Evolutionary conservation across 2,329 filamentous ascomycete genomes (phyloP).

Genomic region (Lanzia echinophila): DNA sequence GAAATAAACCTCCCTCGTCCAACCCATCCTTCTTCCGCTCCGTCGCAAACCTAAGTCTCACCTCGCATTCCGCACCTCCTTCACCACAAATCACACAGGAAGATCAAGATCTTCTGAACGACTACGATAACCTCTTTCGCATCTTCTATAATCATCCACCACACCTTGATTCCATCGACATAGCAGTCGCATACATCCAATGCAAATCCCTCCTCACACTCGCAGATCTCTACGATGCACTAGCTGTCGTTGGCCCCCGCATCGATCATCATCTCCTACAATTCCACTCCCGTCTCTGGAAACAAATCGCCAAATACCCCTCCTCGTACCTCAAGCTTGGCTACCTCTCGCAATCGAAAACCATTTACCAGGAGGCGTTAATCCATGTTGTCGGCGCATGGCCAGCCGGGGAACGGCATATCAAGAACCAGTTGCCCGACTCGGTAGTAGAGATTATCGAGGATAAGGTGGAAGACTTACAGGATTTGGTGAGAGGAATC

Average conservation of each 20-base stretch:
- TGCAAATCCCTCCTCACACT: conserved; percentile 84
- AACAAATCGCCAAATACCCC: conserved; percentile 94
- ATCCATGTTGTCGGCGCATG: conserved; percentile 94
- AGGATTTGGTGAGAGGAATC: conserved; percentile 71
- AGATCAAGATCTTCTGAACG: conserved; percentile 71
- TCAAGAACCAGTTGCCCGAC: conserved; percentile 65
- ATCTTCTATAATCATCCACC: conserved; percentile 94
- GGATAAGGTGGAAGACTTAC: conserved; percentile 88
- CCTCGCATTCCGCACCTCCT: conserved; percentile 40
- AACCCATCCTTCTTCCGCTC: conserved; percentile 76
- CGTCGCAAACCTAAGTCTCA: conserved; percentile 67
- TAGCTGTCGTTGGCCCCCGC: conserved; percentile 78
- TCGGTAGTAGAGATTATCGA: conserved; percentile 82
- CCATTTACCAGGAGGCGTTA: conserved; percentile 80
- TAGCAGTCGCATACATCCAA: conserved; percentile 86
- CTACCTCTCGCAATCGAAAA: conserved; percentile 74
- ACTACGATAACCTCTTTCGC: conserved; percentile 93
- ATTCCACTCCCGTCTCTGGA: conserved; percentile 86
- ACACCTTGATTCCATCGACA: conserved; percentile 74
- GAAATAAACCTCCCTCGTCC: conserved; percentile 56
- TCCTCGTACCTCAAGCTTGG: conserved; percentile 87
- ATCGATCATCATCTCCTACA: conserved; percentile 91
- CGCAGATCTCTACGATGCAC: conserved; percentile 91
- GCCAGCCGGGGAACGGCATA: conserved; percentile 72
- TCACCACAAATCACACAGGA: conserved; percentile 45